Evolutionary conservation across 2,329 filamentous ascomycete genomes (phyloP), one percentile per base, ranked within the genome.

Genomic region (Coniella vitis): DNA sequence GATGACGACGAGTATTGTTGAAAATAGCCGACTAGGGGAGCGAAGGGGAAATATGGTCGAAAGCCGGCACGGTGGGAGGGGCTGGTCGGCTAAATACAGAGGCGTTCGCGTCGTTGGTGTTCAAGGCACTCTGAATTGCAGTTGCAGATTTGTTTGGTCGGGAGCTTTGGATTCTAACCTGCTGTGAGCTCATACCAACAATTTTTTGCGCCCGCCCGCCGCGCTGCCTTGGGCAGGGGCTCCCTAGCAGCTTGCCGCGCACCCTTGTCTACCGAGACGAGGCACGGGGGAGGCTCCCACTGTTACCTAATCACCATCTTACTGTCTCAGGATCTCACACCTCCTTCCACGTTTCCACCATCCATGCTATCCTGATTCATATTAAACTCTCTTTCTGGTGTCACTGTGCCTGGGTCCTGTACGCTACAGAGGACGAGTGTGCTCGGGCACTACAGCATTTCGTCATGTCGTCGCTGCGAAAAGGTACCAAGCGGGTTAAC

Each of bases 381-480:
- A 37, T n/a, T n/a, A n/a, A n/a, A n/a, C n/a, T n/a, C n/a, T n/a
- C 17, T 12, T 13, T 22, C 13, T 17, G 25, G 10, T 5, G 25
- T 29, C 25, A 10, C 5, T 10, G 25, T 10, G 19, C 8, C 25
- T 7, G 14, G 38, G 19, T 36, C 21, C 41, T 38, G 17, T 16
- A 31, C 34, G 36, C 41, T 45, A n/a, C 19, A 34, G 21, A 19
- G 8, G 9, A 16, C 32, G 17, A 7, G 4, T 16, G 19, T 20
- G 13, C 20, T 31, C 12, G 17, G 25, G 14, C 17, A 41, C 37
- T 32, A 17, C 36, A 40, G 45, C 45, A 35, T 17, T 29, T 25
- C 38, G 37, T 25, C 31, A 84, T 84, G 79, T 81, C 79, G 13
- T 84, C 81, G 50, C 73, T 85, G 49, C 73, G 81, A 35, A 82